Evolutionary conservation across 257 asterid genomes (phyloP).

Genomic region (Solanum sparsipilum): DNA sequence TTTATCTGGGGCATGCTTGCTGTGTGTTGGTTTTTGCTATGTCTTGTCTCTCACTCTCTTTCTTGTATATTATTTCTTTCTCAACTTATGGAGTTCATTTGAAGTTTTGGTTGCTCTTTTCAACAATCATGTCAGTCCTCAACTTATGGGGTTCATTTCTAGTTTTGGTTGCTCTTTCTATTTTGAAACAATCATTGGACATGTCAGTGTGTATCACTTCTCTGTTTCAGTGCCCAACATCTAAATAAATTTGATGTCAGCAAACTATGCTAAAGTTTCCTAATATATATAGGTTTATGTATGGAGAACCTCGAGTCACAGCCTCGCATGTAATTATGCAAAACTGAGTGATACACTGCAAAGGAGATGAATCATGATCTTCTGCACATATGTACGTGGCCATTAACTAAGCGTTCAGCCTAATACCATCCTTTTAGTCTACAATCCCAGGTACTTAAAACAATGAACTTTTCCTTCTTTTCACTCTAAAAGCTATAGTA

Average conservation of each 20-base stretch:
- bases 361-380: not conserved
- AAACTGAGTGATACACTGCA: not conserved
- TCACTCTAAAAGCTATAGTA: not conserved
- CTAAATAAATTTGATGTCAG: not conserved
- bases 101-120: not conserved
- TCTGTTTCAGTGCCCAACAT: not conserved
- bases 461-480: not conserved
- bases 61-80: not conserved
- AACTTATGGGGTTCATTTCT: not conserved
- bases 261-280: not conserved
- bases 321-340: not conserved
- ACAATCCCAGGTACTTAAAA: not conserved
- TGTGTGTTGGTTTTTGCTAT: not conserved
- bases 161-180: not conserved
- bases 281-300: not conserved
- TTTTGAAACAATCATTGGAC: not conserved
- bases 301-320: not conserved
- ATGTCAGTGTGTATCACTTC: not conserved
- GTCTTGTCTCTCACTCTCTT: not conserved
- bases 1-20: not conserved
- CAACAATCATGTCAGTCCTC: not conserved
- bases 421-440: not conserved
- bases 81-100: not conserved
- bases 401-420: not conserved
- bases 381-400: not conserved